Conservation (phyloP, 768 basidiomycete species). For the Kwoniella pini region DNA sequence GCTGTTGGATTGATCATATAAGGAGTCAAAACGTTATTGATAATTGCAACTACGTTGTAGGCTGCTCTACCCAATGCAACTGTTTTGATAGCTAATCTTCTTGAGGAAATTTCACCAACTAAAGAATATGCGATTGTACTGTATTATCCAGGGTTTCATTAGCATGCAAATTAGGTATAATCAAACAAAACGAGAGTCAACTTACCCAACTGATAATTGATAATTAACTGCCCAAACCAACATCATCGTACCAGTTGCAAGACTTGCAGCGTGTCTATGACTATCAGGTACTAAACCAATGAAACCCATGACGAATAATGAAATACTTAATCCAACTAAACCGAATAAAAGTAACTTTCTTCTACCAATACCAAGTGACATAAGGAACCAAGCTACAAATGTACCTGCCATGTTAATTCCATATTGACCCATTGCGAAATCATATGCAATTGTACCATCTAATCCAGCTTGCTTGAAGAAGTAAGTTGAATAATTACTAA, state of each 20-base stretch:
- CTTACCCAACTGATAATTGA: constrained; percentile 51
- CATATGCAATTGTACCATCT: constrained; percentile 24
- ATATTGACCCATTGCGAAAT: constrained; percentile 47
- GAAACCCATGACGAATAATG: constrained; percentile 48
- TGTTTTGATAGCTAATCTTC: constrained; percentile 54
- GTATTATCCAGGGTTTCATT: constrained; percentile 18
- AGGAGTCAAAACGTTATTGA: constrained; percentile 40
- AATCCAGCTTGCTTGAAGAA: constrained; percentile 50
- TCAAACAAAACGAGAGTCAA: not conserved
- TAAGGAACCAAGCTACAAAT: constrained; percentile 40
- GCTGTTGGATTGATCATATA: constrained; percentile 49
- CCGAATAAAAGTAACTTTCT: constrained; percentile 46
- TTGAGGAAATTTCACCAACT: constrained; percentile 53
- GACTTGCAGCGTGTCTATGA: constrained; percentile 16
- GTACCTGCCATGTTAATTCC: constrained; percentile 43
- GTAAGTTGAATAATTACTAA: constrained; percentile 46
- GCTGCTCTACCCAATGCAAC: constrained; percentile 34
- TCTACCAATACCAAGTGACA: constrained; percentile 39
- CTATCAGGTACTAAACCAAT: constrained; percentile 40
- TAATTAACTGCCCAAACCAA: constrained; percentile 55
- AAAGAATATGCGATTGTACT: constrained; percentile 43
- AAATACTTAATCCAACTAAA: constrained; percentile 39
- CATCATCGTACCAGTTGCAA: constrained; percentile 53
- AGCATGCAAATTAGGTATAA: not conserved
- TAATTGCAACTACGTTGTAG: constrained; percentile 41